phyloP scores from a whole-genome alignment of 257 asterid species.

The Penstemon barbatus region DNA sequence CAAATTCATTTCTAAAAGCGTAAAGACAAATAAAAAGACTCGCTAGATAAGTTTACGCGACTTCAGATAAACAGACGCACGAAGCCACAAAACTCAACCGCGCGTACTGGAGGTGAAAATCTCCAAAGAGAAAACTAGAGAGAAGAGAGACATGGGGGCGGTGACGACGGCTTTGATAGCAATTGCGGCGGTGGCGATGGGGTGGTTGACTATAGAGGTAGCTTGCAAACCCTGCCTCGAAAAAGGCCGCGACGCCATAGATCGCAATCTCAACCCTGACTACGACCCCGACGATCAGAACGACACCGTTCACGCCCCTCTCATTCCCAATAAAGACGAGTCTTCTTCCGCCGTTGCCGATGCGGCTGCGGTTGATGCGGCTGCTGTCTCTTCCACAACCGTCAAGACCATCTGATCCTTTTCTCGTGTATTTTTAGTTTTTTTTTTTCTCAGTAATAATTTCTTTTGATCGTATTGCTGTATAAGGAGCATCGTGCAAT shows the following conservation, averaged over 20 bases:
- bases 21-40: no score
- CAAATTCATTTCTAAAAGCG: no score
- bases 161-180: conserved; percentile 81
- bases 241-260: conserved; percentile 84
- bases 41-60: no score
- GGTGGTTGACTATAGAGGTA: conserved; percentile 85
- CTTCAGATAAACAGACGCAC: no score
- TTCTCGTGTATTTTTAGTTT: background rate
- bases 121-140: background rate
- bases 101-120: no score
- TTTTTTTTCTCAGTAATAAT: background rate
- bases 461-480: background rate
- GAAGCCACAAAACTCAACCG: no score
- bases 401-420: conserved; percentile 42
- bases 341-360: no score
- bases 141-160: conserved; percentile 59
- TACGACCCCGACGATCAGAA: conserved; percentile 77
- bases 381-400: conserved; percentile 32
- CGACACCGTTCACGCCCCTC: conserved; percentile 55
- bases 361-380: conserved; percentile 23
- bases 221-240: conserved; percentile 98
- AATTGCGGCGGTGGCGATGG: conserved; percentile 66
- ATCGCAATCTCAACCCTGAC: conserved; percentile 86
- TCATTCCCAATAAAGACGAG: conserved; percentile 35
- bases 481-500: background rate